Evolutionary conservation across 1,284 basidiomycete genomes (phyloP).

Genomic region (Leccinum ambiguum): DNA sequence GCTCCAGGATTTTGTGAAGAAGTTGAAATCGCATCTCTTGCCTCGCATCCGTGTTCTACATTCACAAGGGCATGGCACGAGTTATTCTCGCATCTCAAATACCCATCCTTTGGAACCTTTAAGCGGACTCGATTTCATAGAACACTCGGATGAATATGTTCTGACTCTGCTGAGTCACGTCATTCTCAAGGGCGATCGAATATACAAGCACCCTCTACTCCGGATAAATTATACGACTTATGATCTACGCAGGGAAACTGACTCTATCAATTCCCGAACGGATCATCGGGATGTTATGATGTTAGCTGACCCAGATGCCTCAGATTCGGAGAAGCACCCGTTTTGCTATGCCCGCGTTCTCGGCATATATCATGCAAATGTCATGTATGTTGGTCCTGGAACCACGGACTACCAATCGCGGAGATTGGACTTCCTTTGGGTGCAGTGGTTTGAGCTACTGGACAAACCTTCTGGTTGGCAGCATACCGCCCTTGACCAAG

Average conservation of each 20-base stretch:
- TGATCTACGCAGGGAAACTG: background rate
- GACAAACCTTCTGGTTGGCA: background rate
- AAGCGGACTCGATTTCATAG: background rate
- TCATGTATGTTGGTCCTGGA: background rate
- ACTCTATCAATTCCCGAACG: background rate
- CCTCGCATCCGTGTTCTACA: background rate
- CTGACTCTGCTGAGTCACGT: background rate
- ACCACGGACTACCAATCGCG: background rate
- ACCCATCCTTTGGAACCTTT: background rate
- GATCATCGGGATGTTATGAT: background rate
- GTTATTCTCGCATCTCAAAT: background rate
- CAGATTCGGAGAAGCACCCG: background rate
- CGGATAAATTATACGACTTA: constrained; percentile 1
- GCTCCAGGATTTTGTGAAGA: background rate
- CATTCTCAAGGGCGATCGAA: background rate
- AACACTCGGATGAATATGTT: background rate
- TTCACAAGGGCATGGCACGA: background rate
- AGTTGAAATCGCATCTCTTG: background rate
- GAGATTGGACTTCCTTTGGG: background rate
- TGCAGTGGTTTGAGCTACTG: background rate
- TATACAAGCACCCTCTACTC: background rate
- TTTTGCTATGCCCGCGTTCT: constrained; percentile 1
- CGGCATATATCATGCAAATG: background rate
- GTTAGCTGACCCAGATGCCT: background rate
- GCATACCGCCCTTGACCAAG: background rate